A percentile compares a stretch with the other conserved stretches of the same genome.
phyloP scores from a whole-genome alignment of 305 asterid species.

The Fraxinus paxiana region DNA sequence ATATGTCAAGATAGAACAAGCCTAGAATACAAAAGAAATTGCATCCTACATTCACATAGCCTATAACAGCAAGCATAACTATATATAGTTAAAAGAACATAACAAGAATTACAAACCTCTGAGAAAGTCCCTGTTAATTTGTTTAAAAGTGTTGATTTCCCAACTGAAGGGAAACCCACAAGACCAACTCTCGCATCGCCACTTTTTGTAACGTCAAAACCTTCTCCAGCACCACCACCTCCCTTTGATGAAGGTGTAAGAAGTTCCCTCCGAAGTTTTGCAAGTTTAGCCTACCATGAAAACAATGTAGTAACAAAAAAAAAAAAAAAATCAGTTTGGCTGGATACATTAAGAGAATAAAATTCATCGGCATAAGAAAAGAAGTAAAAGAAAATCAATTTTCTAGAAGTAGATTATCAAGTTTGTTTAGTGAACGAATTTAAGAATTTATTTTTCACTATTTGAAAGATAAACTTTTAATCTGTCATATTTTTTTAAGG shows the following conservation, averaged over 20 bases:
- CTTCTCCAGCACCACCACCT: conserved; percentile 98
- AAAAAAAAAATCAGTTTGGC: neutral
- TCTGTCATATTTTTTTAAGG: neutral
- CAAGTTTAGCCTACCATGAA: conserved; percentile 74
- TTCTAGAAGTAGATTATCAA: neutral
- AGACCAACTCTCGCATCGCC: conserved; percentile 97
- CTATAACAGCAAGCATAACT: neutral
- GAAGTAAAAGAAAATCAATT: neutral
- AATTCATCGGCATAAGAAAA: neutral
- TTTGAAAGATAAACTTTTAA: neutral
- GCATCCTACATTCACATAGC: neutral
- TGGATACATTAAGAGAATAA: conserved; percentile 2
- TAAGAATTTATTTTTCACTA: neutral
- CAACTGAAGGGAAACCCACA: conserved; percentile 96
- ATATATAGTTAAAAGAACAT: neutral
- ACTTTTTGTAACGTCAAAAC: conserved; percentile 96
- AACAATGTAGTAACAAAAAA: conserved; percentile 15
- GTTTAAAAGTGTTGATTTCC: conserved; percentile 87
- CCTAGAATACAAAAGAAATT: neutral
- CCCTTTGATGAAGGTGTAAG: conserved; percentile 86
- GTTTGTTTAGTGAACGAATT: neutral
- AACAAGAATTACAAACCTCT: conserved; percentile 51
- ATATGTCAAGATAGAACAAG: neutral
- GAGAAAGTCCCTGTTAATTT: conserved; percentile 93
- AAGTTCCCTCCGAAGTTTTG: conserved; percentile 92